Percentiles rank a stretch among this genome's conserved stretches.
These are phyloP conservation scores for Limnanthes douglasii DNA, from an alignment of 345 rosid species.

Conservation along the genomic window DNA sequence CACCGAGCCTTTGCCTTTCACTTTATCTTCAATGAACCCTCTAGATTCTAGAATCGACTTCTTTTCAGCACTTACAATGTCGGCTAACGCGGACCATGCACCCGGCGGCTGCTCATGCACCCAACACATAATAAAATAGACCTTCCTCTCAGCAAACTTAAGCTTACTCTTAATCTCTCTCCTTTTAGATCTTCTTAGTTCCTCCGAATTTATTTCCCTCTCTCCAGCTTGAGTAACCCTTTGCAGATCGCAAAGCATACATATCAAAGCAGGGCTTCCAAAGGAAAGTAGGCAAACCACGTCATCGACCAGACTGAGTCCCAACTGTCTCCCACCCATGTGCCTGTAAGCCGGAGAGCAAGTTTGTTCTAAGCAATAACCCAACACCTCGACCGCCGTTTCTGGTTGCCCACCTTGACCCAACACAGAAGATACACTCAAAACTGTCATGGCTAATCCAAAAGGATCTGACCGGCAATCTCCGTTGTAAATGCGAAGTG, in stretches of 20 bases:
- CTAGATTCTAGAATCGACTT: slow-evolving; percentile 13
- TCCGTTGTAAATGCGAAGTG: slow-evolving; percentile 76
- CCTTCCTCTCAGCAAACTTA: slow-evolving; percentile 63
- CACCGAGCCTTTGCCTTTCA: slow-evolving; percentile 18
- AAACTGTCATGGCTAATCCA: slow-evolving; percentile 43
- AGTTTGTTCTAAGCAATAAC: slow-evolving; percentile 57
- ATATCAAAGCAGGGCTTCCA: slow-evolving; percentile 38
- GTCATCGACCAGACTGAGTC: slow-evolving; percentile 50
- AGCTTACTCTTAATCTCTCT: slow-evolving; percentile 42
- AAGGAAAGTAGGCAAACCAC: slow-evolving; percentile 33
- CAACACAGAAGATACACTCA: slow-evolving; percentile 51
- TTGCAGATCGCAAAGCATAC: slow-evolving; percentile 60
- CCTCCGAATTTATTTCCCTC: slow-evolving; percentile 30
- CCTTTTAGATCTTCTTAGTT: slow-evolving; percentile 18
- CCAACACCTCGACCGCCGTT: slow-evolving; percentile 41
- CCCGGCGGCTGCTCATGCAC: slow-evolving; percentile 58
- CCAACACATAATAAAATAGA: slow-evolving; percentile 84
- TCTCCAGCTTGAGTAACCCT: slow-evolving; percentile 46
- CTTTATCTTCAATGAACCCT: slow-evolving; percentile 10
- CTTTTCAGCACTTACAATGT: slow-evolving; percentile 42
- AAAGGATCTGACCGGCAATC: slow-evolving; percentile 64
- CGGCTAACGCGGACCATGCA: slow-evolving; percentile 42
- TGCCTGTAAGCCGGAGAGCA: slow-evolving; percentile 63
- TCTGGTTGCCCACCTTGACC: slow-evolving; percentile 56
- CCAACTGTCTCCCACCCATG: slow-evolving; percentile 59